A percentile compares a stretch with the other conserved stretches of the same genome.
These are phyloP conservation scores for Microascus cirrosus DNA, from an alignment of 2,329 filamentous ascomycete species.

Conservation along the genomic window DNA sequence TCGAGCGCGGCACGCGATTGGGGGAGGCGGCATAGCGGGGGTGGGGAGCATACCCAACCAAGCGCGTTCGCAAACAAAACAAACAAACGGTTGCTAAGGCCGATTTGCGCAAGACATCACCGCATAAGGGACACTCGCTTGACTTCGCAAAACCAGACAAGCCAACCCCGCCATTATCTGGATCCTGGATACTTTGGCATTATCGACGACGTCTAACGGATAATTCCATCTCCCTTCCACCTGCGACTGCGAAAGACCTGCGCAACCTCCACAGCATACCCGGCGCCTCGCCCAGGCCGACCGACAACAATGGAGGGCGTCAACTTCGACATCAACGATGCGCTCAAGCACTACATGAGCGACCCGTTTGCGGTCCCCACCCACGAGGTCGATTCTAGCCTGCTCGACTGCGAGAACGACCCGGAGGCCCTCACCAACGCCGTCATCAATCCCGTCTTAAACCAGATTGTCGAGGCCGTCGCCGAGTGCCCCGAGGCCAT, in stretches of 20 bases:
- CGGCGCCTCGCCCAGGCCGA: neutral
- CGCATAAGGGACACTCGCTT: neutral
- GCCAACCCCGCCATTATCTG: neutral
- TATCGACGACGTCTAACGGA: neutral
- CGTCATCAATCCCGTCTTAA: slow-evolving; percentile 74
- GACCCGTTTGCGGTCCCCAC: slow-evolving; percentile 77
- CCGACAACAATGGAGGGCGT: slow-evolving; percentile 52
- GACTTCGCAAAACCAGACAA: neutral
- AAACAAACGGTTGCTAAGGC: slow-evolving; percentile 10
- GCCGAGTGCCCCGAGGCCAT: slow-evolving; percentile 88
- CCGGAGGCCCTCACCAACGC: slow-evolving; percentile 70
- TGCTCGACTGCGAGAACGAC: slow-evolving; percentile 88
- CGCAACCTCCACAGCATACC: neutral
- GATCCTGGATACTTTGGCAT: neutral
- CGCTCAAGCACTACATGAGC: slow-evolving; percentile 92
- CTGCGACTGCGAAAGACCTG: neutral
- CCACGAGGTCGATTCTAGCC: slow-evolving; percentile 69
- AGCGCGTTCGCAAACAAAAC: slow-evolving; percentile 17
- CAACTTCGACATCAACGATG: slow-evolving; percentile 91
- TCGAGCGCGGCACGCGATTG: neutral
- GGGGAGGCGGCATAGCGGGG: neutral
- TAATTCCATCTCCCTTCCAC: neutral
- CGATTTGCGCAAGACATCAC: neutral
- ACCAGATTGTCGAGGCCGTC: slow-evolving; percentile 85
- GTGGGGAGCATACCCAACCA: neutral